These are phyloP conservation scores for Macadamia integrifolia DNA, from an alignment of 164 flowering plant species.

Conservation along the genomic window DNA sequence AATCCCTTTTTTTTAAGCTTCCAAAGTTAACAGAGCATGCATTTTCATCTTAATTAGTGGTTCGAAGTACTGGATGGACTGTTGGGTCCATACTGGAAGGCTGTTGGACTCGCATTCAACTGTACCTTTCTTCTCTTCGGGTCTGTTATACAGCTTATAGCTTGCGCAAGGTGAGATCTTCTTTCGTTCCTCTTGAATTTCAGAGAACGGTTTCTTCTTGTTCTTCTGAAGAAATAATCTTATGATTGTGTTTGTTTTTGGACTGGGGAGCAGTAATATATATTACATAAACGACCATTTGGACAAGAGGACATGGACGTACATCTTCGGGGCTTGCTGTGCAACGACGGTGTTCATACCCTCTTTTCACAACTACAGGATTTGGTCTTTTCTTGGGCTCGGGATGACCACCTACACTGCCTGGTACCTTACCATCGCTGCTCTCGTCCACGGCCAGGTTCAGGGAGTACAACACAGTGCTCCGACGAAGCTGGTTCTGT, in stretches of 20 bases:
- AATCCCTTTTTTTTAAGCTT: background rate
- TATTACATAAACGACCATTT: conserved; percentile 85
- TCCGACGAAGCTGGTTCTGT: conserved; percentile 67
- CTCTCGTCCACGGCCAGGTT: conserved; percentile 80
- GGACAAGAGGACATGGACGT: conserved; percentile 98
- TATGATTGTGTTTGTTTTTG: background rate
- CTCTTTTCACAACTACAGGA: conserved; percentile 92
- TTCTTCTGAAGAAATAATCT: background rate
- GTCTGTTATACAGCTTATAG: conserved; percentile 93
- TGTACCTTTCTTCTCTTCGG: conserved; percentile 89
- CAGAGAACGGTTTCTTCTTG: background rate
- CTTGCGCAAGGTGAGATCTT: conserved; percentile 69
- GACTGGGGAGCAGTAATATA: conserved; percentile 55
- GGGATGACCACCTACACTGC: conserved; percentile 98
- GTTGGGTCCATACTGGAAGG: conserved; percentile 92
- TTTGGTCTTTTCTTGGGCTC: conserved; percentile 93
- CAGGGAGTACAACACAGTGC: conserved; percentile 68
- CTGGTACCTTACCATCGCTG: conserved; percentile 84
- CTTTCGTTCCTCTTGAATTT: background rate
- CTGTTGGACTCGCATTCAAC: conserved; percentile 81
- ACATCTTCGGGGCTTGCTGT: conserved; percentile 95
- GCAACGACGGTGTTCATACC: conserved; percentile 96
- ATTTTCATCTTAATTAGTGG: conserved; percentile 44
- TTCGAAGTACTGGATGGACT: conserved; percentile 91
- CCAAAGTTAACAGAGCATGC: background rate